Base-by-base conservation (phyloP, 2,329 filamentous ascomycete genomes). In the Colletotrichum scovillei region DNA sequence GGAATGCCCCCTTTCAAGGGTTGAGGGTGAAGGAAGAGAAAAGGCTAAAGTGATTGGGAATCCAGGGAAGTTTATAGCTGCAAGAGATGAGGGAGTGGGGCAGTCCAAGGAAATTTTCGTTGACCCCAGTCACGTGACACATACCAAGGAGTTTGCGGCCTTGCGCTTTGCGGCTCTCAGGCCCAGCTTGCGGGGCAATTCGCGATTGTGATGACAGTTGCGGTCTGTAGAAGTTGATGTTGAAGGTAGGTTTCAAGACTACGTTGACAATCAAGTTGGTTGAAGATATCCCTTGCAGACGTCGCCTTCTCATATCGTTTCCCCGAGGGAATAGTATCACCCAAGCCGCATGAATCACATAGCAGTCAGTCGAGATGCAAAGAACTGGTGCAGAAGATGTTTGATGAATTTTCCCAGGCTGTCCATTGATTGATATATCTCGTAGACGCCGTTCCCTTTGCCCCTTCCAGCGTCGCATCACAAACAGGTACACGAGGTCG, bases 381-480 rank as follows among this genome's bases (percentile, higher is more conserved):
- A 28, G n/a, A 52, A 19, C 12, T 24, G 32, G 22, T 65, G 9
- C 52, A 65, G 67, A 65, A 57, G 35, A 49, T 69, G 46, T 57
- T 49, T 53, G 62, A 56, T 46, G 28, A 46, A 63, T 46, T 55
- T 57, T 42, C 19, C 55, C 38, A 58, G 38, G 56, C 35, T 71
- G 65, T 60, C 63, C 63, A 22, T 62, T 65, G 63, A 65, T 57
- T 57, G 35, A 63, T 55, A 62, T 42, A 49, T 68, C 63, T 70
- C 53, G 46, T 53, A 58, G 66, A 46, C 53, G 53, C 59, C 42
- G 28, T 46, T 46, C 26, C 53, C 42, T n/a, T 49, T 52, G 59
- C 59, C 66, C 58, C 38, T 42, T 32, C 28, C 56, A 53, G 59
- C 55, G 35, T 52, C 71, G 62, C 67, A 73, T 71, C 67, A 73